Percentiles rank a stretch among this genome's conserved stretches.
Evolutionary conservation across 2,329 filamentous ascomycete genomes (phyloP).

Genomic region (Ustulina deusta): DNA sequence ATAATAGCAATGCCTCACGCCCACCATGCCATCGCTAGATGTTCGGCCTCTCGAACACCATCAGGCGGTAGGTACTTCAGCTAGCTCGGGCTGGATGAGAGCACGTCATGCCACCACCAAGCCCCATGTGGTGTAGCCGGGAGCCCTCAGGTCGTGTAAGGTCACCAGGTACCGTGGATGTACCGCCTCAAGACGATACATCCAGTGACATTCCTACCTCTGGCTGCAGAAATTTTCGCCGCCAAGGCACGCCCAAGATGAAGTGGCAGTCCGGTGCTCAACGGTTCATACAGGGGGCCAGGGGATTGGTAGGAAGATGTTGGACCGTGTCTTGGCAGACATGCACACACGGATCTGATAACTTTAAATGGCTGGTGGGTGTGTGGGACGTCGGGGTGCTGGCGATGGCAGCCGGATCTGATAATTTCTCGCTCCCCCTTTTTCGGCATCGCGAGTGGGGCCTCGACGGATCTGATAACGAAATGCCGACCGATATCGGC

Average conservation of each 20-base stretch:
- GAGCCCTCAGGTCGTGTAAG: background rate
- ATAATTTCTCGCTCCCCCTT: constrained; percentile 41
- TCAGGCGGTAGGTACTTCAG: background rate
- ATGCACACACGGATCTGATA: constrained; percentile 54
- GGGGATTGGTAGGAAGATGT: constrained; percentile 30
- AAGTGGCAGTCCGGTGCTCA: constrained; percentile 33
- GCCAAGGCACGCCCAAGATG: constrained; percentile 41
- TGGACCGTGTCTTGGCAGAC: constrained; percentile 44
- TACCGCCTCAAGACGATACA: constrained; percentile 21
- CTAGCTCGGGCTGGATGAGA: background rate
- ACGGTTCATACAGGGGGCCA: background rate
- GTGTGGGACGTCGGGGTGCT: constrained; percentile 25
- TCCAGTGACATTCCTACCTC: background rate
- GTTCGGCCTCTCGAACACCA: constrained; percentile 19
- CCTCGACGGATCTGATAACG: constrained; percentile 47
- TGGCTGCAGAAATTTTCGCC: constrained; percentile 42
- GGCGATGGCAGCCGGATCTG: constrained; percentile 43
- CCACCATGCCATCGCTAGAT: constrained; percentile 7
- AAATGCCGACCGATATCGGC: constrained; percentile 44
- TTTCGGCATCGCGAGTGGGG: constrained; percentile 30
- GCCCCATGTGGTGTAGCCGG: background rate
- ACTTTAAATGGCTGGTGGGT: constrained; percentile 49
- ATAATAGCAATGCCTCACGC: background rate
- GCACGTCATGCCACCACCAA: constrained; percentile 13
- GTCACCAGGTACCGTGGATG: constrained; percentile 28